Evolutionary conservation across 352 stramenopile genomes (phyloP), one percentile per base, ranked within the genome.

Genomic region (Saprolegnia diclina): DNA sequence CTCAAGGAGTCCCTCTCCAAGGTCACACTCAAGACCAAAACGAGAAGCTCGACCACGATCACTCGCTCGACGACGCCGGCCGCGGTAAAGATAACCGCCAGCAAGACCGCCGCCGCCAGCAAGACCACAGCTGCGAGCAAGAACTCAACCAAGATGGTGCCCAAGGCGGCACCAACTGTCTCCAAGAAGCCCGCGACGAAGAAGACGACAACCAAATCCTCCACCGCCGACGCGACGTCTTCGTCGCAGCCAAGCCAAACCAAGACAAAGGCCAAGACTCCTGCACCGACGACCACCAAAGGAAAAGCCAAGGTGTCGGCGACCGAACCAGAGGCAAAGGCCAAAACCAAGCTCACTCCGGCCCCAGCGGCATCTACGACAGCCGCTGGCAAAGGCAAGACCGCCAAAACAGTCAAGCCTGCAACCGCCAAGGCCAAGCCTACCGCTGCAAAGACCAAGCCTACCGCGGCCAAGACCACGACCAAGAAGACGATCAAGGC

Each of bases 1-100:
- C 52, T 59, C 35, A 59, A 59, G 35, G 52, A 59, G 35, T 59
- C 52, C 11, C 24, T 59, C 24, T 14, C 52, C 13, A 16, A 59
- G 35, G 52, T 59, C 11, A 59, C 52, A n/a, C 52, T 59, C 24
- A 59, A 59, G 52, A 59, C 52, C 35, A 59, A 59, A 59, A 48
- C 42, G 11, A 14, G 42, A 48, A 48, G 29, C 29, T 35, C 29
- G 29, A 35, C 29, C 2, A 35, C 29, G 29, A 35, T 35, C 29
- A 35, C 29, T 2, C 29, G 29, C 29, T 35, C 29, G 29, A 35
- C 29, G 29, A 35, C 29, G 29, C 29, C 29, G 29, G 29, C 29
- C 29, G 29, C 29, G 29, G 29, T 35, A 5, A 5, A 35, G 29
- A 35, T 5, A 5, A 5, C 29, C 29, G 29, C 29, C 29, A 35